A percentile compares a stretch with the other conserved stretches of the same genome.
Evolutionary conservation across 2,329 filamentous ascomycete genomes (phyloP).

Genomic region (Chaetomiaceae sp.): DNA sequence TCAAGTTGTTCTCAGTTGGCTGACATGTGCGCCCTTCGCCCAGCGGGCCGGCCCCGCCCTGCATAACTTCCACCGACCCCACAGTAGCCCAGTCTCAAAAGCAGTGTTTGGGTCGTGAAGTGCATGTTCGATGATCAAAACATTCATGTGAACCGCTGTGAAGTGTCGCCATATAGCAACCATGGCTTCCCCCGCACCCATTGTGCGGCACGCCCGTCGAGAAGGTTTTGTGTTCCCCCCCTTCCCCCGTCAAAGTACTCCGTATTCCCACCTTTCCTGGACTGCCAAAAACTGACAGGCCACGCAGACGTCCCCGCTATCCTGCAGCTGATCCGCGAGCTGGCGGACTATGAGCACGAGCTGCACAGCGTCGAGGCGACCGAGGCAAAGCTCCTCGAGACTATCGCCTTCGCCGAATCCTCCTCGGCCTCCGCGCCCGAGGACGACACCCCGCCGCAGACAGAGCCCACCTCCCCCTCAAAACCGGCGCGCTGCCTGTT

Average conservation of each 20-base stretch:
- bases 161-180: too few species aligned
- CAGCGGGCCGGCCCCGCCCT: conserved; percentile 1
- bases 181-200: conserved; percentile 18
- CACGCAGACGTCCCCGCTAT: conserved; percentile 71
- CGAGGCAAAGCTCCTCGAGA: conserved; percentile 61
- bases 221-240: conserved; percentile 40
- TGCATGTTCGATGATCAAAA: background rate
- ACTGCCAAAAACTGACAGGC: conserved; percentile 1
- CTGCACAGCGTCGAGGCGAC: conserved; percentile 71
- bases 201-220: conserved; percentile 52
- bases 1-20: too few species aligned
- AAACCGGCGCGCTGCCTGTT: conserved; percentile 73
- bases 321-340: conserved; percentile 71
- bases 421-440: conserved; percentile 30
- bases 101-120: background rate
- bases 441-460: conserved; percentile 36
- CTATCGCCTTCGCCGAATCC: conserved; percentile 65
- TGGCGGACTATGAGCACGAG: conserved; percentile 83
- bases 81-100: background rate
- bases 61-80: background rate
- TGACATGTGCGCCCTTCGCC: conserved; percentile 7
- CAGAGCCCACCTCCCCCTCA: conserved; percentile 48
- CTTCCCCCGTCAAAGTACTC: background rate
- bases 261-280: background rate
- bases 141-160: too few species aligned